Evolutionary conservation across 805 yeast genomes (phyloP).

Genomic region (Candida verbasci): DNA sequence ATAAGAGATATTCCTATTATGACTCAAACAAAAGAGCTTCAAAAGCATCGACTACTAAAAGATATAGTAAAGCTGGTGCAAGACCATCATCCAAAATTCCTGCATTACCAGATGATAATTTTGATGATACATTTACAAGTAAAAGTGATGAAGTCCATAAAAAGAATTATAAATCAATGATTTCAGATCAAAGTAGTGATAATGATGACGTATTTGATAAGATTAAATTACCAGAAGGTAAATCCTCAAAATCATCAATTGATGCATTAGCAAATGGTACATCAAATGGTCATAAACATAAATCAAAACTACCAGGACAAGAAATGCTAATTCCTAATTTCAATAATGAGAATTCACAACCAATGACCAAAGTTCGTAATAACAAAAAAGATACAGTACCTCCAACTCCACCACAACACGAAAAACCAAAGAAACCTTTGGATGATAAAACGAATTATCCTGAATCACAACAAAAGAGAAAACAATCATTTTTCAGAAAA

Average conservation of each 20-base stretch:
- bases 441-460: slow-evolving; percentile 27
- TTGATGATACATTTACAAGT: slow-evolving; percentile 40
- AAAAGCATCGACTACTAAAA: slow-evolving; percentile 13
- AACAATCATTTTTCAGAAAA: slow-evolving; percentile 44
- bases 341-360: slow-evolving; percentile 8
- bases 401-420: slow-evolving; percentile 14
- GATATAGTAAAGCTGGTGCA: slow-evolving; percentile 9
- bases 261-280: slow-evolving; percentile 8
- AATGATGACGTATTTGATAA: slow-evolving; percentile 38
- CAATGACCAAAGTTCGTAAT: slow-evolving; percentile 19
- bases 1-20: slow-evolving; percentile 37
- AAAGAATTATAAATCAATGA: slow-evolving; percentile 10
- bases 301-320: slow-evolving; percentile 30
- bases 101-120: slow-evolving; percentile 19
- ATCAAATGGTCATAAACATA: slow-evolving; percentile 9
- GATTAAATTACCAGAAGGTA: slow-evolving; percentile 44
- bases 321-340: slow-evolving; percentile 32
- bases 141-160: slow-evolving; percentile 20
- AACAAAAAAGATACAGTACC: slow-evolving; percentile 16
- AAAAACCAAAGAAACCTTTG: slow-evolving; percentile 23
- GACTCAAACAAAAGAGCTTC: slow-evolving; percentile 27
- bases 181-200: slow-evolving; percentile 11
- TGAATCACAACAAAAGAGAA: slow-evolving; percentile 25
- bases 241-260: slow-evolving; percentile 8
- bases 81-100: slow-evolving; percentile 29